Evolutionary conservation across 441 rosid genomes (phyloP).

Genomic region (Macaranga tanarius): DNA sequence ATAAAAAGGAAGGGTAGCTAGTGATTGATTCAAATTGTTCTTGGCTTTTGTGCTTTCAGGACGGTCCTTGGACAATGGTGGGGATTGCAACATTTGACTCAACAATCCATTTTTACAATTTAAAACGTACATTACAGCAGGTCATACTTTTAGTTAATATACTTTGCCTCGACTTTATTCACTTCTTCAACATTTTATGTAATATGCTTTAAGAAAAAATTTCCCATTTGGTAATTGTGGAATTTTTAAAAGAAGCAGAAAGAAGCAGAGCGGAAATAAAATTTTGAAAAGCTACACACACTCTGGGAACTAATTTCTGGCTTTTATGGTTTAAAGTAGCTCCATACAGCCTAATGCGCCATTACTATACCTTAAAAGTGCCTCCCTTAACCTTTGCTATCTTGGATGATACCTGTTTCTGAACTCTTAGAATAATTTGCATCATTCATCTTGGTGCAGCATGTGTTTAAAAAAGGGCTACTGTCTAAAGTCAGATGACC

Average conservation of each 20-base stretch:
- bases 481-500: not conserved
- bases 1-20: not conserved
- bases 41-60: constrained; percentile 38
- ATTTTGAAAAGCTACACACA: not conserved
- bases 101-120: constrained; percentile 71
- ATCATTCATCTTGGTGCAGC: not conserved
- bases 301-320: not conserved
- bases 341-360: not conserved
- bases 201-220: not conserved
- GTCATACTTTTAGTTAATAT: not conserved
- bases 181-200: not conserved
- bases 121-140: constrained; percentile 64
- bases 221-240: not conserved
- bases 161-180: not conserved
- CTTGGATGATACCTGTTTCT: not conserved
- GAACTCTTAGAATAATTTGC: not conserved
- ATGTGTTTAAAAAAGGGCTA: not conserved
- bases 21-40: not conserved
- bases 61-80: constrained; percentile 72
- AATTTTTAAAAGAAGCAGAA: not conserved
- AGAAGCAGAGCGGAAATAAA: not conserved
- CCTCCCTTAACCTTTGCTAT: not conserved
- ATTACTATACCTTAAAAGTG: not conserved
- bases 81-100: constrained; percentile 82
- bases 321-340: not conserved